Evolutionary conservation across 768 basidiomycete genomes (phyloP).

Genomic region (Leucocoprinus birnbaumii): DNA sequence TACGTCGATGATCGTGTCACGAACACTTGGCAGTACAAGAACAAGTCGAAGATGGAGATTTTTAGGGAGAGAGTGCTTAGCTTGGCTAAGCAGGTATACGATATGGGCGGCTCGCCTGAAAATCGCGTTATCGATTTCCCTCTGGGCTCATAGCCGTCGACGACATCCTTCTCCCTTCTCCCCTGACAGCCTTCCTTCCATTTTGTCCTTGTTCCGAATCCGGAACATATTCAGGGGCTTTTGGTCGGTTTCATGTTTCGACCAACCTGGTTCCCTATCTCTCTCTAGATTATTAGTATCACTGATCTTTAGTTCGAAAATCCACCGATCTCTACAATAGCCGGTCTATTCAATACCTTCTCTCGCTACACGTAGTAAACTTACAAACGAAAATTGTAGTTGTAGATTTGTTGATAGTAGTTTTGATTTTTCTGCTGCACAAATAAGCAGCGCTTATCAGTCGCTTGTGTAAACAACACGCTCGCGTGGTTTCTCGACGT

Average conservation of each 20-base stretch:
- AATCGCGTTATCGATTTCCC: conserved; percentile 11
- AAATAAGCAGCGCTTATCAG: conserved; percentile 2
- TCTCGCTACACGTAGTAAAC: neutral
- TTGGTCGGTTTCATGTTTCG: conserved; percentile 1
- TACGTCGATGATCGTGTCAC: conserved; percentile 11
- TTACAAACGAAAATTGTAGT: conserved; percentile 6
- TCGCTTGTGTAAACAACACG: neutral
- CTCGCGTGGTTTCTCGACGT: neutral
- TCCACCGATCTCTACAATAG: neutral
- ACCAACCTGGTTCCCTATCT: neutral
- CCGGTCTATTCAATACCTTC: conserved; percentile 9
- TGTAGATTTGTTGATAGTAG: neutral
- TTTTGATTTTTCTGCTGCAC: neutral
- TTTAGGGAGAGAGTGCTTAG: conserved; percentile 8
- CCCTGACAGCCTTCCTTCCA: neutral
- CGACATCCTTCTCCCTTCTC: neutral
- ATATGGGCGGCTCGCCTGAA: conserved; percentile 3
- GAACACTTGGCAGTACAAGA: conserved; percentile 10
- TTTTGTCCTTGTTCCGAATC: neutral
- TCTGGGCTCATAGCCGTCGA: neutral
- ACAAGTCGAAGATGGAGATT: conserved; percentile 12
- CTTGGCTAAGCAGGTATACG: conserved; percentile 5
- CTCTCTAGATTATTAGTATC: conserved; percentile 12
- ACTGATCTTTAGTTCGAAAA: neutral
- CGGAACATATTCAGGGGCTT: conserved; percentile 1